A percentile compares a stretch with the other conserved stretches of the same genome.
These are phyloP conservation scores for Catharanthus roseus DNA, from an alignment of 257 asterid genomes.

Conservation along the genomic window DNA sequence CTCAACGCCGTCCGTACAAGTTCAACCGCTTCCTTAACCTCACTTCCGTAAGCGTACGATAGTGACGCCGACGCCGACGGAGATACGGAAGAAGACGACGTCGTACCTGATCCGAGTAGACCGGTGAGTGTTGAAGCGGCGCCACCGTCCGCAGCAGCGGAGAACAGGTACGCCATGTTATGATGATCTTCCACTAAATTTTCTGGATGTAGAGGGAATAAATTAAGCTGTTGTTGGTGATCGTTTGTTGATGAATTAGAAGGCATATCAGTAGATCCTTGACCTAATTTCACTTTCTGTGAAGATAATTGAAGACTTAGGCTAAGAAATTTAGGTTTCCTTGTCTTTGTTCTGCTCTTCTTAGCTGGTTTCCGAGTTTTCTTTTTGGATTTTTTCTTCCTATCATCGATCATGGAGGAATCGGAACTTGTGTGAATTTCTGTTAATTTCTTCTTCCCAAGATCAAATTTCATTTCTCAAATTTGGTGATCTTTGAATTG, in stretches of 20 bases:
- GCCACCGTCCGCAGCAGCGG: constrained; percentile 64
- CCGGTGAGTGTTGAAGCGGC: constrained; percentile 58
- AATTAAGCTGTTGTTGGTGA: constrained; percentile 31
- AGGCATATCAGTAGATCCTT: constrained; percentile 7
- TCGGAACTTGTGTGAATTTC: background rate
- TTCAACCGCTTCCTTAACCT: constrained; percentile 37
- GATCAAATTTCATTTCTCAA: background rate
- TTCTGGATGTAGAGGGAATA: constrained; percentile 51
- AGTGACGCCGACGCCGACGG: constrained; percentile 48
- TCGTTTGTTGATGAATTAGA: constrained; percentile 2
- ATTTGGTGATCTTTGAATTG: background rate
- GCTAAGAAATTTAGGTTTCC: constrained; percentile 70
- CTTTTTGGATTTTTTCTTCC: constrained; percentile 9
- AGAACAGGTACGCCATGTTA: constrained; percentile 67
- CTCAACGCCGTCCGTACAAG: constrained; percentile 73
- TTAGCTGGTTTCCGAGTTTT: constrained; percentile 24
- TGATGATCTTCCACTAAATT: constrained; percentile 34
- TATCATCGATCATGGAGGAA: background rate
- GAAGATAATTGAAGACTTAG: constrained; percentile 57
- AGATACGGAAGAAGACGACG: constrained; percentile 30
- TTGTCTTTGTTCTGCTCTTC: constrained; percentile 25
- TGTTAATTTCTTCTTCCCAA: background rate
- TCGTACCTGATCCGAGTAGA: constrained; percentile 41
- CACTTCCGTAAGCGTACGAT: constrained; percentile 34
- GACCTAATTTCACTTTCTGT: constrained; percentile 22